A percentile compares a stretch with the other conserved stretches of the same genome.
These are phyloP conservation scores for Thuja plicata DNA, from an alignment of 83 land plant genomes.

Conservation along the genomic window DNA sequence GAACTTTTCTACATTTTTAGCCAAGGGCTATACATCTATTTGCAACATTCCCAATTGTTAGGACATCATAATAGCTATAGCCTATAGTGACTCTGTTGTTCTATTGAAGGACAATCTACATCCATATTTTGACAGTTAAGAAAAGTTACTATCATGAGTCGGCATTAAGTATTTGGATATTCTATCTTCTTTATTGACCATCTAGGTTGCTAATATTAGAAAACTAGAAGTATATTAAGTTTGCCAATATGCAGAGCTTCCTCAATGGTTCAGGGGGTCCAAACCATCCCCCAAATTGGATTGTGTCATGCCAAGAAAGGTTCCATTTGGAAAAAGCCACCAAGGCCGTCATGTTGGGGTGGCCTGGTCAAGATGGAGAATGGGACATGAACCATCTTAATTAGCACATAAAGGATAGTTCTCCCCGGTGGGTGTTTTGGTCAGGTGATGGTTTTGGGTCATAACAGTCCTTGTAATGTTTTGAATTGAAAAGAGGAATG, in stretches of 20 bases:
- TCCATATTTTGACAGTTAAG: neutral
- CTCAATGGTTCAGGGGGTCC: no score
- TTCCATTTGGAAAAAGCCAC: no score
- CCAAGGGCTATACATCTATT: neutral
- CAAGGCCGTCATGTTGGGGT: no score
- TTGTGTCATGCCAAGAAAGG: no score
- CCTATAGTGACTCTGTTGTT: neutral
- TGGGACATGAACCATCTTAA: no score
- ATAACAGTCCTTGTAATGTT: neutral
- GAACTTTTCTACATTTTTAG: neutral
- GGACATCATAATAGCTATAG: neutral
- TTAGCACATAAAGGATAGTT: no score
- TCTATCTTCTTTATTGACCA: neutral
- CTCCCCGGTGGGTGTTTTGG: no score
- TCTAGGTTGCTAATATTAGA: neutral
- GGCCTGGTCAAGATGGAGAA: no score
- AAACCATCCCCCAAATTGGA: no score
- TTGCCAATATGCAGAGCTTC: no score
- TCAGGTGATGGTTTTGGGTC: no score
- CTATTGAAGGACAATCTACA: neutral
- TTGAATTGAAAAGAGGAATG: neutral
- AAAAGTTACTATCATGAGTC: neutral
- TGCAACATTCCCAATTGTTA: neutral
- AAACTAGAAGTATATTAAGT: neutral
- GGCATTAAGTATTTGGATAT: neutral